Evolutionary conservation across 768 basidiomycete species (phyloP), one percentile per base, ranked within the genome.

Genomic region (Rhodocollybia butyracea): DNA sequence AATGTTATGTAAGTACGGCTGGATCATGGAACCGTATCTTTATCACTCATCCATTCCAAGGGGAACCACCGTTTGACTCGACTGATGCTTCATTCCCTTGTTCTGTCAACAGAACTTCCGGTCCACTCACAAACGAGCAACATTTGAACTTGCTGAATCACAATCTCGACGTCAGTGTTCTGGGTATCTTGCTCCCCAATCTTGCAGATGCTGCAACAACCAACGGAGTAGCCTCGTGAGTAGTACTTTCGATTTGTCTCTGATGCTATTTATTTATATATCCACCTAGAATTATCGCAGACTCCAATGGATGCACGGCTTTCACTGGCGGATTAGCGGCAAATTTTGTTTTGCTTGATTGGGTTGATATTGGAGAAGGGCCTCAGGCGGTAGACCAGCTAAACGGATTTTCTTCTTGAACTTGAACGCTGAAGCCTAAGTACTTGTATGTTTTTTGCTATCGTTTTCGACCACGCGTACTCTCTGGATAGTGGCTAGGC

Each of bases 261-360:
- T 27, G 6, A 19, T 32, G 30, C 15, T 51, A 11, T 26, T 27
- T 30, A 7, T 21, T 21, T 47, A 19, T 27, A 39, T 30, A 38
- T 26, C 43, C n/a, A n/a, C n/a, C n/a, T n/a, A 75, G 72, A 0
- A 72, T 73, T 29, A 22, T 71, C 15, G 75, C 73, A 6, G 69
- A 79, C 59, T 73, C 75, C 0, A 69, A 71, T 30, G 72, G 76
- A 2, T 80, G 80, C 56, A 67, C 68, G 2, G 67, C 68, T 2
- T 68, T 79, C 45, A 67, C 72, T 3, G 70, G 67, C 11, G 73
- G 72, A 5, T 64, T 70, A 6, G 67, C 70, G 3, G 77, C 79
- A 2, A 79, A 74, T 64, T 80, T 78, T 55, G 72, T 81, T 15
- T 68, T 81, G 52, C 64, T 80, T 55, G 79, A 80, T 63, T 81